These are phyloP conservation scores for Tylopilus rubrobrunneus DNA, from an alignment of 768 basidiomycete species.

Conservation along the genomic window DNA sequence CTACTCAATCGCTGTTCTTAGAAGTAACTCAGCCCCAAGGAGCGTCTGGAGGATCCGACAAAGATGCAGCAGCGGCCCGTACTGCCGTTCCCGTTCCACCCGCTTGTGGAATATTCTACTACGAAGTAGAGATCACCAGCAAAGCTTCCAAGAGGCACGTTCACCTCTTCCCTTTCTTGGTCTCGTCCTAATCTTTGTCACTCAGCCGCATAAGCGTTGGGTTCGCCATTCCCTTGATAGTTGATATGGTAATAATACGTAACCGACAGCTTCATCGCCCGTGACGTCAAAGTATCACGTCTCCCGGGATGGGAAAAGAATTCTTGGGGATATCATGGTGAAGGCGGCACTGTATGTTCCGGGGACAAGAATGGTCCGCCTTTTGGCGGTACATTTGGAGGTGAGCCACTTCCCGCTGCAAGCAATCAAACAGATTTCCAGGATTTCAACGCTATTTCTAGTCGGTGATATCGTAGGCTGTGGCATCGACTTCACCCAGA, in stretches of 20 bases:
- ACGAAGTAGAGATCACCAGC: slow-evolving; percentile 80
- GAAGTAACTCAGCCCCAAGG: slow-evolving; percentile 33
- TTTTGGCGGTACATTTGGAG: slow-evolving; percentile 79
- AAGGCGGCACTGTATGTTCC: slow-evolving; percentile 77
- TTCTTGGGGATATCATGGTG: slow-evolving; percentile 94
- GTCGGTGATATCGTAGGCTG: slow-evolving; percentile 89
- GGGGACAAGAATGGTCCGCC: slow-evolving; percentile 65
- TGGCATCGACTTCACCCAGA: slow-evolving; percentile 83
- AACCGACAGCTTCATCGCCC: slow-evolving; percentile 56
- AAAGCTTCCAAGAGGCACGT: slow-evolving; percentile 77
- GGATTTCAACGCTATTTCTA: slow-evolving; percentile 27
- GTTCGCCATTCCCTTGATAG: slow-evolving; percentile 37
- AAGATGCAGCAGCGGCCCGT: slow-evolving; percentile 81
- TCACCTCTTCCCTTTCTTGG: not conserved
- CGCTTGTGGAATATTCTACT: slow-evolving; percentile 91
- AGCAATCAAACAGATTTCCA: not conserved
- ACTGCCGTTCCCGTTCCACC: slow-evolving; percentile 76
- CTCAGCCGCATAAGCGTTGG: slow-evolving; percentile 77
- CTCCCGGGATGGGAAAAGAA: slow-evolving; percentile 83
- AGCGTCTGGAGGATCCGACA: slow-evolving; percentile 56
- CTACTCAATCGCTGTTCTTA: not conserved
- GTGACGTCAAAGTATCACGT: slow-evolving; percentile 61
- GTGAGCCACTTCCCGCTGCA: slow-evolving; percentile 42
- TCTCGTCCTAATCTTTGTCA: slow-evolving; percentile 16
- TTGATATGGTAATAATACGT: slow-evolving; percentile 10